A percentile compares a stretch with the other conserved stretches of the same genome.
These are phyloP conservation scores for Geosmithia flava DNA, from an alignment of 2,329 filamentous ascomycete genomes.

Conservation along the genomic window DNA sequence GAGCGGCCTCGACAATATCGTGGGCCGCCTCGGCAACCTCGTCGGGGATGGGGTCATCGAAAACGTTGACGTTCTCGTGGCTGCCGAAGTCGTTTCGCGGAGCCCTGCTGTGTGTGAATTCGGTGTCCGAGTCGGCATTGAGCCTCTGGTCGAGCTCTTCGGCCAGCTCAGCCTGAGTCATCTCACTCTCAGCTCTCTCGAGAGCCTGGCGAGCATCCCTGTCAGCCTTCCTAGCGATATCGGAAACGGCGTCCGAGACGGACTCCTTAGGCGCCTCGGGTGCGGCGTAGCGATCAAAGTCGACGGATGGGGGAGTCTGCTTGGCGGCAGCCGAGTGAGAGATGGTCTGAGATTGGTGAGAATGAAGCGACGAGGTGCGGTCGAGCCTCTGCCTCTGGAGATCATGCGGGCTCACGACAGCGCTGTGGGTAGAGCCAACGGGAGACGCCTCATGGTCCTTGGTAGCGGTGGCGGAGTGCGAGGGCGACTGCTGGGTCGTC, in stretches of 20 bases:
- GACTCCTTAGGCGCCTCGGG: slow-evolving; percentile 54
- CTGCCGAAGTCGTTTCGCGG: slow-evolving; percentile 38
- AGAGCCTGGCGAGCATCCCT: slow-evolving; percentile 52
- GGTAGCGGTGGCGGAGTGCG: slow-evolving; percentile 11
- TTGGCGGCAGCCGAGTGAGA: slow-evolving; percentile 8
- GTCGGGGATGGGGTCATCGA: slow-evolving; percentile 32
- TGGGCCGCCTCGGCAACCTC: slow-evolving; percentile 31
- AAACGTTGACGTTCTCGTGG: slow-evolving; percentile 34
- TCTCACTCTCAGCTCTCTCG: slow-evolving; percentile 38
- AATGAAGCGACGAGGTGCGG: slow-evolving; percentile 18
- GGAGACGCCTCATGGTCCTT: slow-evolving; percentile 34
- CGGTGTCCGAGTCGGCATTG: slow-evolving; percentile 37
- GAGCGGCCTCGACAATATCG: slow-evolving; percentile 35
- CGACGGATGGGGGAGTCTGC: slow-evolving; percentile 16
- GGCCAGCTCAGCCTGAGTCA: slow-evolving; percentile 33
- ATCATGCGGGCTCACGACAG: slow-evolving; percentile 28
- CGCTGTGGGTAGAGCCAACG: slow-evolving; percentile 27
- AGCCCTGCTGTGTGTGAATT: slow-evolving; percentile 34
- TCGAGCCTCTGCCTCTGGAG: slow-evolving; percentile 24
- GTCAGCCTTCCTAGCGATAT: slow-evolving; percentile 43
- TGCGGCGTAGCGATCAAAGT: slow-evolving; percentile 14
- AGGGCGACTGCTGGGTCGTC: slow-evolving; percentile 19
- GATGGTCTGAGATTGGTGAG: slow-evolving; percentile 10
- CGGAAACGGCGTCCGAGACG: slow-evolving; percentile 57
- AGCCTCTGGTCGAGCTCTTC: slow-evolving; percentile 35